Conservation (phyloP, 148 eudicot genomes). For the Amaranthus cruentus region DNA sequence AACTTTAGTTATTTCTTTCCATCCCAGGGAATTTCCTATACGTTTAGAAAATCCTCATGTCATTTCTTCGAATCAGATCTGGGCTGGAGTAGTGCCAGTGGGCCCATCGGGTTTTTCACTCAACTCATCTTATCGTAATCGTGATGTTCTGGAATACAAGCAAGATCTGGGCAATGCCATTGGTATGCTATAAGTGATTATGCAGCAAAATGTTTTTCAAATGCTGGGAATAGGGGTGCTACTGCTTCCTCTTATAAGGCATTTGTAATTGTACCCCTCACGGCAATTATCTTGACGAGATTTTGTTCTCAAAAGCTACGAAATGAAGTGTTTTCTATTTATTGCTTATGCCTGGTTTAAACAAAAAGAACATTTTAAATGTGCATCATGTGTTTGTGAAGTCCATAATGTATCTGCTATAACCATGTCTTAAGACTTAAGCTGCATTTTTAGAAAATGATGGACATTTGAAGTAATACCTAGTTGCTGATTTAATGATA, state of each 20-base stretch:
- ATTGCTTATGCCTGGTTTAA: background rate
- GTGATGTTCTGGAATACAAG: conserved; percentile 81
- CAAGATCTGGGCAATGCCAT: conserved; percentile 90
- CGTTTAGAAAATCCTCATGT: conserved; percentile 98
- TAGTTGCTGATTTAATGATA: too few species aligned
- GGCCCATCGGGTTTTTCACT: conserved; percentile 90
- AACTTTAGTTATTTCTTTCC: background rate
- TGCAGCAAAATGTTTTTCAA: conserved; percentile 1
- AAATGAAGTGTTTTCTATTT: background rate
- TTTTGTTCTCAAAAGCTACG: background rate
- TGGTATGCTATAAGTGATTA: conserved; percentile 43
- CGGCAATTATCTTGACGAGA: too few species aligned
- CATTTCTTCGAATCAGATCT: conserved; percentile 82
- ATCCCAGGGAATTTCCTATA: conserved; percentile 73
- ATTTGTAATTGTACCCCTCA: background rate
- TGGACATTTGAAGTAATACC: too few species aligned
- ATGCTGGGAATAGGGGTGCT: background rate
- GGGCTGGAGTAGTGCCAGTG: conserved; percentile 81
- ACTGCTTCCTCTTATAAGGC: background rate
- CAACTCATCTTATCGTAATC: conserved; percentile 81
- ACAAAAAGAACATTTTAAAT: background rate
- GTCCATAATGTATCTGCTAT: background rate
- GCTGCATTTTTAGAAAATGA: too few species aligned
- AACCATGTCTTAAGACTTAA: background rate
- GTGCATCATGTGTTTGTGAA: background rate